These are phyloP conservation scores for Hanseniaspora valbyensis DNA, from an alignment of 805 yeast genomes.

Conservation along the genomic window DNA sequence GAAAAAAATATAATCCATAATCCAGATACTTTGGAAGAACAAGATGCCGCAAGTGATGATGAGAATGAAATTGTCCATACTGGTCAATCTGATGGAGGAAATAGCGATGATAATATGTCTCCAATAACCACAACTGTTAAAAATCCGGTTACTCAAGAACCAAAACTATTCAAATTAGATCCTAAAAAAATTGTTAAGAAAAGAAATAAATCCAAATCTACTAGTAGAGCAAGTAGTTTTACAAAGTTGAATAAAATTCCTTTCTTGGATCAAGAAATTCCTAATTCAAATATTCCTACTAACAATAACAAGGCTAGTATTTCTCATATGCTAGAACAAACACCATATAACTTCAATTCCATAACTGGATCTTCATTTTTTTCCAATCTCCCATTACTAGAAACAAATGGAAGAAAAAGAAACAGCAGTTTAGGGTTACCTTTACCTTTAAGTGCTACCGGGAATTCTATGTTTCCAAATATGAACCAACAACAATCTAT, in stretches of 20 bases:
- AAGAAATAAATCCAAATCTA: conserved; percentile 2
- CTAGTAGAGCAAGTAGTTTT: neutral
- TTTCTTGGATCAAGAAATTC: neutral
- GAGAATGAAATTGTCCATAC: neutral
- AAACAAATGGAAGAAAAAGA: conserved; percentile 4
- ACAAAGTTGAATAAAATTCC: conserved; percentile 1
- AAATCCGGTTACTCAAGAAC: conserved; percentile 13
- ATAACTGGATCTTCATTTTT: neutral
- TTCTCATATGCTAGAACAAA: neutral
- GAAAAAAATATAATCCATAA: conserved; percentile 1
- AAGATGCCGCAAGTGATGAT: conserved; percentile 9
- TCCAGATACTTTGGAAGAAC: conserved; percentile 4
- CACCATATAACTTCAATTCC: neutral
- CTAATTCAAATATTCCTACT: neutral
- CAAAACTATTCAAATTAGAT: conserved; percentile 9
- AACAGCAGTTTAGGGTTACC: conserved; percentile 11
- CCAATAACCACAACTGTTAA: conserved; percentile 11
- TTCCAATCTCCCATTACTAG: neutral
- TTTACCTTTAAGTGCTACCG: neutral
- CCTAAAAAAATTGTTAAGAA: conserved; percentile 3
- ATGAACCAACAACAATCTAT: neutral
- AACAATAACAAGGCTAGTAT: neutral
- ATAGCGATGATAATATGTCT: neutral
- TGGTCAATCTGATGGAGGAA: neutral
- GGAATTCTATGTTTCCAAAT: neutral